Evolutionary conservation across 768 basidiomycete genomes (phyloP), one percentile per base, ranked within the genome.

Genomic region (Leucocoprinus birnbaumii): DNA sequence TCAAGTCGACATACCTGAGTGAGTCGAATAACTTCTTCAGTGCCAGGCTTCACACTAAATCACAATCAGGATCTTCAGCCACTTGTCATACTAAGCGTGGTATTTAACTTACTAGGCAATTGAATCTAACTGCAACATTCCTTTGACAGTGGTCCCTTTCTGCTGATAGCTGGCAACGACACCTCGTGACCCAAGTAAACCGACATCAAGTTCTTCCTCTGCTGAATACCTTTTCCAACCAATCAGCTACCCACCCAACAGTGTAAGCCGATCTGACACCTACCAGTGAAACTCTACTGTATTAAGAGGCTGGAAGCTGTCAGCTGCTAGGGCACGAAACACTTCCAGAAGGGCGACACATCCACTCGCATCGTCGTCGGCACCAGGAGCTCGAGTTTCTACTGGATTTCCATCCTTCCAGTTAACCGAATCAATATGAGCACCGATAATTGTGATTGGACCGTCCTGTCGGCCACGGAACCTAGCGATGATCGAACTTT

Each of bases 141-240:
- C 80, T 35, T 72, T 73, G 16, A 82, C 74, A 46, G 73, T 64
- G 43, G 66, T 66, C 10, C 69, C 71, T 10, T 65, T 63, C 27
- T 65, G 63, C 68, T 77, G 76, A 66, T 82, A 83, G 37, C 63
- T 64, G 51, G 73, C 69, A 7, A 77, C 80, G 53, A 84, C 70
- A 18, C 78, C 83, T 58, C 79, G 77, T 31, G 77, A 78, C 22
- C 82, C 82, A 24, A 72, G 63, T 9, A 74, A 65, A 38, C 75
- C 77, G 50, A 62, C 31, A 11, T 31, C 31, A 31, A 31, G 5
- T 31, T 31, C 75, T 54, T 76, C 74, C 57, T 78, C 74, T 48
- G 66, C 76, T 43, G 75, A 62, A 71, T 73, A 37, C 80, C 80
- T 48, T 11, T 11, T 31, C 31, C 6, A 11, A 31, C 5, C 11